Base-by-base conservation (phyloP, 371 early-diverging fungal species). In the Mucor piriformis region DNA sequence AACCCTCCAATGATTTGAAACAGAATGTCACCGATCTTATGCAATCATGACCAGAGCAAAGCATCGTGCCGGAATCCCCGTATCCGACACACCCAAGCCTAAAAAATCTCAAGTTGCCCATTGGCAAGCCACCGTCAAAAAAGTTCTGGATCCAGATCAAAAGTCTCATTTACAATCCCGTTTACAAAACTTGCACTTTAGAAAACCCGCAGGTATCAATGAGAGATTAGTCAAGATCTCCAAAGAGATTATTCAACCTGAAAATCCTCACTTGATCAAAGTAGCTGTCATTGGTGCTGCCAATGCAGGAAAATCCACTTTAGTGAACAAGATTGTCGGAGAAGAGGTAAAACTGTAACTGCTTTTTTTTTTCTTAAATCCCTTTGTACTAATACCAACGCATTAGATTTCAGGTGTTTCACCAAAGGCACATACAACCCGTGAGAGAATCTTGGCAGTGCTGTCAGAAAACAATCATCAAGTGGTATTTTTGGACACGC, bases 221-320 rank as follows among this genome's bases (percentile, higher is more conserved):
- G 70, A 74, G 47, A 51, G 77, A 24, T 32, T 81, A n/a, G 49
- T 71, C 25, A 81, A 81, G 42, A 73, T 79, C 0, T 29, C 62
- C 16, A 54, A 61, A 24, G 52, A 70, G 2, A 34, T 89, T 29
- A 50, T 61, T 43, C 92, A 92, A 64, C 92, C 92, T 13, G 63
- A 47, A 5, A 71, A 88, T 46, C 82, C 92, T 0, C 82, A 85
- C 42, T 59, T 86, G 13, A 63, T 83, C 12, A 85, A 85, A 59
- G 77, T 88, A 24, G 88, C 86, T 24, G 64, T 91, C 3, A 64
- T 92, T 18, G 92, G 91, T n/a, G 83, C 88, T 18, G 86, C 92
- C 27, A 92, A 92, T 66, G 88, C 88, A 3, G 92, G 92, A 21
- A 92, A 92, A 58, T 92, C 92, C 1, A 91, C 92, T 6, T 58